phyloP scores from a whole-genome alignment of 2,329 filamentous ascomycete genomes.

The Fusarium temperatum region DNA sequence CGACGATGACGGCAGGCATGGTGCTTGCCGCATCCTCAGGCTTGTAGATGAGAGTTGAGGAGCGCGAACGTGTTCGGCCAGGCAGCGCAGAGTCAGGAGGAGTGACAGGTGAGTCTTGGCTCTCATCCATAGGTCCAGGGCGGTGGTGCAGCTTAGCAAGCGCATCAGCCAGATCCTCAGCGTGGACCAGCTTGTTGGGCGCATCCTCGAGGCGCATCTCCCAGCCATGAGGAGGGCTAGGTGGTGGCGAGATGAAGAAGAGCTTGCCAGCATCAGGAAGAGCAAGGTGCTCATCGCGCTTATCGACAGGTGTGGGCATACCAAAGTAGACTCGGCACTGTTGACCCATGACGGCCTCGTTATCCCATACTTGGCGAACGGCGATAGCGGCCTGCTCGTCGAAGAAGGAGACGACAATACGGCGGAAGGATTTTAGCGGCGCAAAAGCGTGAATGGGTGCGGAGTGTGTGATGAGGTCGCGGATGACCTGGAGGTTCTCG shows the following conservation, averaged over 20 bases:
- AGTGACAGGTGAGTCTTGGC: conserved; percentile 44
- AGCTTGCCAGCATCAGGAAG: conserved; percentile 75
- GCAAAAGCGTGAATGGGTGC: conserved; percentile 80
- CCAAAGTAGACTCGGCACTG: conserved; percentile 75
- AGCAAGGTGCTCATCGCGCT: conserved; percentile 66
- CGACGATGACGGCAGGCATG: conserved; percentile 72
- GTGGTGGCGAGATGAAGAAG: conserved; percentile 77
- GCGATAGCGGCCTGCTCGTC: conserved; percentile 73
- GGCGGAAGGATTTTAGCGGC: conserved; percentile 82
- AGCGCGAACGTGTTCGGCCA: conserved; percentile 61
- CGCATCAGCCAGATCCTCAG: conserved; percentile 73
- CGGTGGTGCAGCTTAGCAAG: conserved; percentile 68
- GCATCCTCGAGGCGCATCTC: conserved; percentile 74
- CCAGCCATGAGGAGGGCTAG: conserved; percentile 74
- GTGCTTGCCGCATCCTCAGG: conserved; percentile 62
- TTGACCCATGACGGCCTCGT: conserved; percentile 76
- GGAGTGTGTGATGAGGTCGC: conserved; percentile 73
- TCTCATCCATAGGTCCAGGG: conserved; percentile 51
- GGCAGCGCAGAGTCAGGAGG: conserved; percentile 43
- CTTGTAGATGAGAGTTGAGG: conserved; percentile 73
- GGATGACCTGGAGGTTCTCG: conserved; percentile 77
- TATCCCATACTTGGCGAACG: conserved; percentile 78
- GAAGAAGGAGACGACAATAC: conserved; percentile 83
- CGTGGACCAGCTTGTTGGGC: conserved; percentile 75
- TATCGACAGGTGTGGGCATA: conserved; percentile 65